These are phyloP conservation scores for Huntiella moniliformis DNA, from an alignment of 2,329 filamentous ascomycete genomes.

Conservation along the genomic window DNA sequence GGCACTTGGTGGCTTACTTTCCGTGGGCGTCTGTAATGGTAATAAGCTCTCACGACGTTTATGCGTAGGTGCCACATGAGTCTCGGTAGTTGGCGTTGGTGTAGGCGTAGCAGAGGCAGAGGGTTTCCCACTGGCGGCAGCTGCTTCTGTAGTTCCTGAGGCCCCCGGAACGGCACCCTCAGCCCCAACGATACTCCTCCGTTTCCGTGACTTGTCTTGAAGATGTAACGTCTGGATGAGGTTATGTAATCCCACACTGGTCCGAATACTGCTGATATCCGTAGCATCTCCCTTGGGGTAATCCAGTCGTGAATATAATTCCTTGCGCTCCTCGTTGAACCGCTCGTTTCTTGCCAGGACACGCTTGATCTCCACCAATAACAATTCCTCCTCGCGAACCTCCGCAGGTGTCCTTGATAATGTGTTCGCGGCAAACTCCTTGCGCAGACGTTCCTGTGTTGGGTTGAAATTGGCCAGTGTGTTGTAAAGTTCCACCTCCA, in stretches of 20 bases:
- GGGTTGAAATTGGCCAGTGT: constrained; percentile 76
- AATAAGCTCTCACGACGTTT: constrained; percentile 4
- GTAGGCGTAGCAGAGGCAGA: neutral
- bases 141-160: constrained; percentile 15
- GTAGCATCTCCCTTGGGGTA: constrained; percentile 50
- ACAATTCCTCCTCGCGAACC: constrained; percentile 74
- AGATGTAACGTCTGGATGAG: constrained; percentile 68
- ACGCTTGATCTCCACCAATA: constrained; percentile 77
- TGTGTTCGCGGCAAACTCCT: constrained; percentile 65
- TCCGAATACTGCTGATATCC: constrained; percentile 61
- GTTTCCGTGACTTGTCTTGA: constrained; percentile 78
- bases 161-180: constrained; percentile 33
- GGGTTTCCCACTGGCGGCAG: constrained; percentile 13
- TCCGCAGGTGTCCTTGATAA: constrained; percentile 70
- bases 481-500: constrained; percentile 69
- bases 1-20: neutral
- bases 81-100: neutral
- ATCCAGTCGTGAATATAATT: constrained; percentile 73
- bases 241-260: constrained; percentile 58
- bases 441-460: constrained; percentile 57
- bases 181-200: constrained; percentile 49
- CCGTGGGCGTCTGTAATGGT: constrained; percentile 17
- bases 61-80: neutral
- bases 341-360: constrained; percentile 74
- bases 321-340: constrained; percentile 72